A percentile compares a stretch with the other conserved stretches of the same genome.
Conservation (phyloP, 192 early-diverging fungal species). For the Backusella tarrabulga region DNA sequence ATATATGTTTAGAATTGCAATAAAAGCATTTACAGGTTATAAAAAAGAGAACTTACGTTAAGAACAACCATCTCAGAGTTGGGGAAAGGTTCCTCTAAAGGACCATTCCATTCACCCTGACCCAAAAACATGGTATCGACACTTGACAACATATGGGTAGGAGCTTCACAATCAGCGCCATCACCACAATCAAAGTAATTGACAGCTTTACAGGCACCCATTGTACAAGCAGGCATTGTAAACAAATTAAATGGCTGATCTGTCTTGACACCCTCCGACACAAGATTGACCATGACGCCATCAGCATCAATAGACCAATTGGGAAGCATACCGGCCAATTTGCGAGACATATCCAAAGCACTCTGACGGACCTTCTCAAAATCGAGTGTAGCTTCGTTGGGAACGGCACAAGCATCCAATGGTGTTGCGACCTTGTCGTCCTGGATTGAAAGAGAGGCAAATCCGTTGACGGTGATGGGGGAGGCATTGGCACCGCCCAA, state of each 20-base stretch:
- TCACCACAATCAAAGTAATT: constrained; percentile 2
- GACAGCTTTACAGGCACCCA: not conserved
- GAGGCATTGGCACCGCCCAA: not conserved
- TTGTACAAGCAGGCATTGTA: not conserved
- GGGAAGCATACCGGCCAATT: constrained; percentile 2
- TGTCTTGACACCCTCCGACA: not conserved
- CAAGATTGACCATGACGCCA: not conserved
- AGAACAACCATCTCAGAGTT: not conserved
- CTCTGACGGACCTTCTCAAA: not conserved
- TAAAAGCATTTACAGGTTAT: not conserved
- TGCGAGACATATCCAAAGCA: not conserved
- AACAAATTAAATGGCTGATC: constrained; percentile 10
- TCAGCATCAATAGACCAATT: constrained; percentile 5
- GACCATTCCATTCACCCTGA: not conserved
- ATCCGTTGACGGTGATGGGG: not conserved
- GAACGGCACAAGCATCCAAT: not conserved
- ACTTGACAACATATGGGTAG: not conserved
- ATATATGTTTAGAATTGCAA: not conserved
- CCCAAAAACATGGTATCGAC: not conserved
- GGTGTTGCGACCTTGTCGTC: not conserved
- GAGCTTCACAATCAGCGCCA: not conserved
- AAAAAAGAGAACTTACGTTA: not conserved
- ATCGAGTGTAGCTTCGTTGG: not conserved
- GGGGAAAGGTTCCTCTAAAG: not conserved
- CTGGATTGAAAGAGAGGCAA: not conserved